These are phyloP conservation scores for Xanthoceras sorbifolium DNA, from an alignment of 345 rosid species.

Conservation along the genomic window DNA sequence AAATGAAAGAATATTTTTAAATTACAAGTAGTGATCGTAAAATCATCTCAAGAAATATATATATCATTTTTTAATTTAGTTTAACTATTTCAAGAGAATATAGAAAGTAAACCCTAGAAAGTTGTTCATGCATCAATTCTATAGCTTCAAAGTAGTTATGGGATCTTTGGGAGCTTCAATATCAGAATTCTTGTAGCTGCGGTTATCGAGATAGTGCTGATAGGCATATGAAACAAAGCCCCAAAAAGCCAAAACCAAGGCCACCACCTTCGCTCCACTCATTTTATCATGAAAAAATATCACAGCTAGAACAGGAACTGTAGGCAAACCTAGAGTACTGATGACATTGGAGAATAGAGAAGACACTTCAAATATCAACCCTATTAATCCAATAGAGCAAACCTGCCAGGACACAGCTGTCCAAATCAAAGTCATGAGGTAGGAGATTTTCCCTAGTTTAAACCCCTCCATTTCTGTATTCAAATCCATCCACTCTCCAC, in stretches of 20 bases:
- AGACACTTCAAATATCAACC: slow-evolving; percentile 44
- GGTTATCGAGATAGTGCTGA: slow-evolving; percentile 43
- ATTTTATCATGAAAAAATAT: slow-evolving; percentile 43
- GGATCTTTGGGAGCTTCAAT: not conserved
- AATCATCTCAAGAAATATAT: too few species aligned
- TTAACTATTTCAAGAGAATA: too few species aligned
- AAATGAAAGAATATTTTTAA: too few species aligned
- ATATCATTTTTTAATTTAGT: too few species aligned
- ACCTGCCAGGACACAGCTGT: slow-evolving; percentile 42
- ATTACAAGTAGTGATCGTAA: too few species aligned
- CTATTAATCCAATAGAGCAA: slow-evolving; percentile 36
- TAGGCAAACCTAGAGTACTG: slow-evolving; percentile 39
- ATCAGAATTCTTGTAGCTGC: slow-evolving; percentile 6
- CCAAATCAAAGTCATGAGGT: slow-evolving; percentile 40
- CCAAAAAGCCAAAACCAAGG: slow-evolving; percentile 50
- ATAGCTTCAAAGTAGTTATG: too few species aligned
- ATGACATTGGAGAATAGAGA: slow-evolving; percentile 42
- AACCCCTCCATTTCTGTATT: slow-evolving; percentile 36
- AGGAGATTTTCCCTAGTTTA: slow-evolving; percentile 35
- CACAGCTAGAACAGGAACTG: slow-evolving; percentile 45
- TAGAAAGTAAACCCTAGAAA: too few species aligned
- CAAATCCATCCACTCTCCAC: slow-evolving; percentile 45
- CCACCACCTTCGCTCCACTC: slow-evolving; percentile 38
- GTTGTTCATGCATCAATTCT: too few species aligned
- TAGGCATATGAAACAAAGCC: slow-evolving; percentile 46